A percentile compares a stretch with the other conserved stretches of the same genome.
Evolutionary conservation across 2,329 filamentous ascomycete species (phyloP).

Genomic region (Cordyceps pruinosa): DNA sequence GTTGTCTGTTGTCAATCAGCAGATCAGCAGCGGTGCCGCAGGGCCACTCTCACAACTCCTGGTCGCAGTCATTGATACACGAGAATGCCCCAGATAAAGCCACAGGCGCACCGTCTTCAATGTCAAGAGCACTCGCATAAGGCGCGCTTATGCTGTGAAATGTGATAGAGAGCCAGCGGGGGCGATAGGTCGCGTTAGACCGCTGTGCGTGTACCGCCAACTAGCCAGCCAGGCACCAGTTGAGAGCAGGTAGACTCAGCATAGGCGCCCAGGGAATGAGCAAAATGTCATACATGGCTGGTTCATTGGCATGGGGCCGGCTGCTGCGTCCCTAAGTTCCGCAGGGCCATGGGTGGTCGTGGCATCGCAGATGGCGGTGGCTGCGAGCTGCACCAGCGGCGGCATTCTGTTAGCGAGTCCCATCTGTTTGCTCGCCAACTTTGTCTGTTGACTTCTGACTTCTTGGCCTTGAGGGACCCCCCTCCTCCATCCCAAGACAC

Average conservation of each 20-base stretch:
- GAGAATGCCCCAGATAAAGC: too few relatives aligned
- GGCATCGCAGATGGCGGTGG: neutral
- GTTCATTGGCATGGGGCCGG: neutral
- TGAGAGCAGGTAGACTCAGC: too few relatives aligned
- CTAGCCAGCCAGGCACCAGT: too few relatives aligned
- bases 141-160: neutral
- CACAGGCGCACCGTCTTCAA: neutral
- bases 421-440: neutral
- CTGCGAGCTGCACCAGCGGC: neutral
- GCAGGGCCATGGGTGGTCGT: neutral
- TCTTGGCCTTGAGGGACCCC: too few relatives aligned
- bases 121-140: too few relatives aligned
- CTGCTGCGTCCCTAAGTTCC: neutral
- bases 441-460: too few relatives aligned
- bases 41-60: neutral
- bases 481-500: neutral
- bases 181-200: neutral
- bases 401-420: neutral
- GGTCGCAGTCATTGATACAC: neutral
- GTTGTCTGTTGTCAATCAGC: neutral
- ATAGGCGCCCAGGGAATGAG: neutral
- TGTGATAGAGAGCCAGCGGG: neutral
- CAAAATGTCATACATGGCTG: neutral
- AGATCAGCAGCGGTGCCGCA: neutral
- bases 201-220: neutral